These are phyloP conservation scores for Hyaloscypha bicolor DNA, from an alignment of 495 filamentous ascomycete species.

Conservation along the genomic window DNA sequence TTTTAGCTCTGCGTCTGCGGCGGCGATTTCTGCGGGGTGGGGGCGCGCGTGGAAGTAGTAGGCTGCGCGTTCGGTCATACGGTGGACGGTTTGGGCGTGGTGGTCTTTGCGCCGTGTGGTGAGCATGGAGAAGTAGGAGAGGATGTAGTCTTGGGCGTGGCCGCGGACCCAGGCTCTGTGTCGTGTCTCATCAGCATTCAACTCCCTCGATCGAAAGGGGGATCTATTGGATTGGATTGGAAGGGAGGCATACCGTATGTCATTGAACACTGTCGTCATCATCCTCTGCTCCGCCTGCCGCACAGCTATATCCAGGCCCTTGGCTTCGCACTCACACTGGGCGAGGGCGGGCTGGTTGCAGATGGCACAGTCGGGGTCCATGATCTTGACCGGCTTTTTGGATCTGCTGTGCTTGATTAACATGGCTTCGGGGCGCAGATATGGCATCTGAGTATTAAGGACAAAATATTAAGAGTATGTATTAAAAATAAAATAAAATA, in stretches of 20 bases:
- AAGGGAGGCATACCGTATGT: constrained; percentile 59
- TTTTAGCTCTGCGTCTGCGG: constrained; percentile 62
- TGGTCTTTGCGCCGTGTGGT: constrained; percentile 60
- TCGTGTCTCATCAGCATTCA: constrained; percentile 40
- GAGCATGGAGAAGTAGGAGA: constrained; percentile 65
- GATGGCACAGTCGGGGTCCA: constrained; percentile 74
- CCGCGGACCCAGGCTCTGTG: constrained; percentile 60
- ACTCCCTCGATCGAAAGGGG: constrained; percentile 16
- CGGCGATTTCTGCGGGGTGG: constrained; percentile 58
- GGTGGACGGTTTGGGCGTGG: constrained; percentile 56
- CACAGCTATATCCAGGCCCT: constrained; percentile 65
- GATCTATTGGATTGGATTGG: constrained; percentile 3
- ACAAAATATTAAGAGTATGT: constrained; percentile 1
- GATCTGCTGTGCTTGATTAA: constrained; percentile 30
- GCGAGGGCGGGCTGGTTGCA: constrained; percentile 63
- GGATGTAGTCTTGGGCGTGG: constrained; percentile 70
- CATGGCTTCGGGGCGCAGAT: constrained; percentile 27
- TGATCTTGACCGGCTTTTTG: constrained; percentile 25
- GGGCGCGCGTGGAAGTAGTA: constrained; percentile 58
- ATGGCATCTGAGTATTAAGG: constrained; percentile 20
- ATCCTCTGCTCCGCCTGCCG: constrained; percentile 66
- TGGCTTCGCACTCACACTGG: constrained; percentile 70
- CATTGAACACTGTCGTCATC: constrained; percentile 61
- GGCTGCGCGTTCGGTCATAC: constrained; percentile 57
- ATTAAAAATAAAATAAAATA: neutral